Evolutionary conservation across 2,329 filamentous ascomycete genomes (phyloP), one percentile per base, ranked within the genome.

Genomic region (Pseudomassariella vexata): DNA sequence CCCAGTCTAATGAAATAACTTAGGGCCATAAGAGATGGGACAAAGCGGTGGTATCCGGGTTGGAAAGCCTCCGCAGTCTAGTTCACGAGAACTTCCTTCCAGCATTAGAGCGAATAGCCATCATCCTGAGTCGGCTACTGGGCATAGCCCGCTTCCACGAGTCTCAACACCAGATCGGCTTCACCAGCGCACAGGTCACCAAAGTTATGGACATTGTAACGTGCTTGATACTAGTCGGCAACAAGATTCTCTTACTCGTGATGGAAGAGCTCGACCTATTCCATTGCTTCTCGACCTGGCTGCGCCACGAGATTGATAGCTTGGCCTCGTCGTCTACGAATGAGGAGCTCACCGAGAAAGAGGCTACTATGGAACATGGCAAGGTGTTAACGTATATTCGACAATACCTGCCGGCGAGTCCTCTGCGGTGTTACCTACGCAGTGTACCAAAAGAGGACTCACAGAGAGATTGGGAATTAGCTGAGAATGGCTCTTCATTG

Each of bases 11-110:
- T 42, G 34, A 36, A 38, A 19, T 11, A 14, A 1, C 12, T 14
- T 30, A 92, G 82, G 88, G 88, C 1, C 85, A 94, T 48, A 95
- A 95, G 59, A 73, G 92, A 29, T 98, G 92, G 92, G 89, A 96
- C 41, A 94, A 90, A 50, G 82, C 85, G 5, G 83, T 94, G 3
- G 71, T 76, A 2, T 76, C 78, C 4, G 86, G 88, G 1, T 80
- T 95, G 14, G 79, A 85, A 38, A 82, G 78, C 33, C 70, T 96
- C 8, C 76, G 87, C 30, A 74, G 76, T 32, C 68, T 96, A 9
- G 68, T 88, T 1, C 89, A 95, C 50, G 82, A 95, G 51, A 89
- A 94, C 53, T 78, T 95, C 31, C 69, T 96, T 3, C 92, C 92
- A 0, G 87, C 86, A 1, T 66, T 96, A 2, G 88, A 96, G 46